Evolutionary conservation across 2,329 filamentous ascomycete genomes (phyloP), one percentile per base, ranked within the genome.

Genomic region (Microdochium trichocladiopsis): DNA sequence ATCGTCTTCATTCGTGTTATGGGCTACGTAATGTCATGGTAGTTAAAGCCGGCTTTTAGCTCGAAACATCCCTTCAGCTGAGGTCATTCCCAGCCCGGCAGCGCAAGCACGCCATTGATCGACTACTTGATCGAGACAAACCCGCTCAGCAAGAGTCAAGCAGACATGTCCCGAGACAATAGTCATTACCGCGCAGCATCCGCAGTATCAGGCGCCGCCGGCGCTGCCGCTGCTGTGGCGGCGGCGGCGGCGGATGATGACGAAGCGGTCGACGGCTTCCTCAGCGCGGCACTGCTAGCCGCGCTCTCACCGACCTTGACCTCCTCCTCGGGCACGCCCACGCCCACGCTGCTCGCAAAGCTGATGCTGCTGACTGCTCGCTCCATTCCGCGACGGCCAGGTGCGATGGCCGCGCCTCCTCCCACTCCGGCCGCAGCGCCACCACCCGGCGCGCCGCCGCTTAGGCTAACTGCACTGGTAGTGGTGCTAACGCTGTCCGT

Each of bases 221-320:
- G 16, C 16, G 41, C 41, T 18, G 11, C 36, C 36, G 36, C 36
- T 18, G n/a, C 36, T 18, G 36, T 16, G 6, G 36, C 11, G 6
- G 36, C 36, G 36, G 36, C 36, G 6, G 36, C n/a, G 9, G 10
- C 36, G 6, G 8, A 6, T 9, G n/a, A 9, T 16, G 41, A 16
- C 18, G 41, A 45, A 3, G 41, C 28, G 16, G 48, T 36, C 4
- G 48, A 36, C 33, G 23, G 14, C 48, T 49, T 23, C 37, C 51
- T 48, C 47, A 72, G 52, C 1, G 71, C 70, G 0, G 70, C 66
- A 18, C 41, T 45, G 58, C 78, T 83, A 1, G 80, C 78, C 1
- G 82, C 82, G 56, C 81, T 84, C 69, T 85, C 81, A 2, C 82
- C 82, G 25, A 85, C 80, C 50, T 74, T 73, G 45, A 85, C 66